Evolutionary conservation across 106 monocot genomes (phyloP), one percentile per base, ranked within the genome.

Genomic region (Dendrobium nobile): DNA sequence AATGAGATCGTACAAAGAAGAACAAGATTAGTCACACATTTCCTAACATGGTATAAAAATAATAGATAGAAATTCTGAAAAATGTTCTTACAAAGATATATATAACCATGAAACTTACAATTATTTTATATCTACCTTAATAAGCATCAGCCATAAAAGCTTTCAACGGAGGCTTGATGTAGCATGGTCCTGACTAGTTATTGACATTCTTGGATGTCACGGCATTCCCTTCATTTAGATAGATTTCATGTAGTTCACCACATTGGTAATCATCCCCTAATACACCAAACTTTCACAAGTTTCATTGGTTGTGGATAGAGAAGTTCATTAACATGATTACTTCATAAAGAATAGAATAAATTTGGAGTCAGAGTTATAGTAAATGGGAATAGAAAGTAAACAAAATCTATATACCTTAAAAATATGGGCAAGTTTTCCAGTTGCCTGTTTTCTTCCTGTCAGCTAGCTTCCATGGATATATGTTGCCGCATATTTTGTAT

Each of bases 181-280:
- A 88, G 88, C 88, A 85, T 42, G 88, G 83, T 41, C 88, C 88
- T 41, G 85, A 85, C 88, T 85, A 88, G 80, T 88, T 85, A 9
- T 80, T 88, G 26, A 88, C 88, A 77, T 85, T 88, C 26, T 85
- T 85, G 8, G 84, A 79, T 77, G 85, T 85, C 4, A 18, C 41
- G 0, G 27, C 17, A 48, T 77, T 88, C 4, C 77, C 82, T 82
- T 85, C 77, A 54, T 88, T 51, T 48, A 88, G 88, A 2, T 37
- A 58, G 26, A 51, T 72, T 79, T 82, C 80, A 88, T 77, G 64
- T 79, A 88, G 75, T 85, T 88, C 77, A 88, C 88, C 64, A 88
- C 51, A 58, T 88, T 88, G 54, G 88, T 88, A 77, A 85, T 85
- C 88, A 88, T 85, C 26, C 88, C 88, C 58, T 88, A 88, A 47